Base-by-base conservation (phyloP, 768 basidiomycete species). In the Amanita pallidorosea region DNA sequence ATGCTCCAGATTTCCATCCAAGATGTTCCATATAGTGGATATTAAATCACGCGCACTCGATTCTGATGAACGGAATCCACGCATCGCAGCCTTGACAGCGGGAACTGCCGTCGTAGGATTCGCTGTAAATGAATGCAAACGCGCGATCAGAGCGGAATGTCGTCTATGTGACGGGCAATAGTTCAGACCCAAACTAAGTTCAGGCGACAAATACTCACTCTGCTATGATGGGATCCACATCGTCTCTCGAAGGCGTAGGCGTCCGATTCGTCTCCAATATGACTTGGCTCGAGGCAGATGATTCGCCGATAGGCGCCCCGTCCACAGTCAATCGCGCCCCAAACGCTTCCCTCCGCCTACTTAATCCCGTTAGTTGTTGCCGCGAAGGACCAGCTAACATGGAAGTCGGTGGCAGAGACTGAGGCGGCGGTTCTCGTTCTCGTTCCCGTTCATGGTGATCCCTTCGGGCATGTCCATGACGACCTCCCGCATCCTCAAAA, bases 1-100 rank as follows among this genome's bases (percentile, higher is more conserved):
- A 27, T 80, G 73, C 47, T 96, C 91, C 18, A 86, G 63, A 40
- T 69, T 67, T 46, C 61, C 59, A 51, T 73, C 69, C 66, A 67
- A 57, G 38, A 66, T 74, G 60, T 83, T 88, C 83, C 83, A 95
- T n/a, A 94, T 71, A 0, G 88, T 94, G 36, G 83, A 83, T 46
- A 97, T 83, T 55, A 97, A 72, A 64, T 95, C 95, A 3, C 81
- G 74, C 2, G 92, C 87, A 36, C 77, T 80, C 7, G 81, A 79
- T 62, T 99, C 94, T 37, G 81, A 81, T 2, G 74, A 64, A 22
- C 79, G 76, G 67, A 85, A 99, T 25, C 85, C 80, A 8, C 89
- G 83, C 31, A 89, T 77, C 23, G 90, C 83, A 12, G 87, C 78
- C 58, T 80, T 83, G 23, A 86, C 75, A 1, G 79, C 82, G 12